A percentile compares a stretch with the other conserved stretches of the same genome.
Conservation (phyloP, 2,329 filamentous ascomycete genomes). For the Colletotrichum orchidophilum region DNA sequence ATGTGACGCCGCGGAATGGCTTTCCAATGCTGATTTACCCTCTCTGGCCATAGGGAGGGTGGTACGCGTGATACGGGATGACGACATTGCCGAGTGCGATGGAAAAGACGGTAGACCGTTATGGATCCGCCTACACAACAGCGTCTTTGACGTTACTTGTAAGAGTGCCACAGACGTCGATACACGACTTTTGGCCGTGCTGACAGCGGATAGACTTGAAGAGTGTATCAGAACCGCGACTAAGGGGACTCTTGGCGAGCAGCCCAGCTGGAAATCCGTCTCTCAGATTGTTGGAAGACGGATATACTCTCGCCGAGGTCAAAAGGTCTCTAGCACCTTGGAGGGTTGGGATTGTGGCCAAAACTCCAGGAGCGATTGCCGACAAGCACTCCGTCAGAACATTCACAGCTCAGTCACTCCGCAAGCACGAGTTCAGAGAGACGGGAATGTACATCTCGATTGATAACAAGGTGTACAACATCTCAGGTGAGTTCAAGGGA, state of each 20-base stretch:
- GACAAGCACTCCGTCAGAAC: not conserved
- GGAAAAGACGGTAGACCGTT: constrained; percentile 1
- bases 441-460: constrained; percentile 22
- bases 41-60: constrained; percentile 1
- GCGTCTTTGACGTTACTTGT: constrained; percentile 33
- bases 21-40: not conserved
- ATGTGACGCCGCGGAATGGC: not conserved
- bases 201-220: not conserved
- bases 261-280: constrained; percentile 19
- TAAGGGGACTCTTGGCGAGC: not conserved
- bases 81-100: constrained; percentile 11
- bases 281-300: not conserved
- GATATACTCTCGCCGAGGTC: not conserved
- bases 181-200: not conserved
- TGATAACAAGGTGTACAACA: constrained; percentile 30
- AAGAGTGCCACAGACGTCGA: not conserved
- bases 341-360: constrained; percentile 6
- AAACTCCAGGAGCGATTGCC: not conserved
- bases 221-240: not conserved
- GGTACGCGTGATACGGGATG: not conserved
- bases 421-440: constrained; percentile 13
- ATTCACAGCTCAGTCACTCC: not conserved
- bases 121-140: constrained; percentile 7
- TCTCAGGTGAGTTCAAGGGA: constrained; percentile 13
- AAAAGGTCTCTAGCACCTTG: not conserved